Base-by-base conservation (phyloP, 768 basidiomycete genomes). In the Neoboletus magnificus region DNA sequence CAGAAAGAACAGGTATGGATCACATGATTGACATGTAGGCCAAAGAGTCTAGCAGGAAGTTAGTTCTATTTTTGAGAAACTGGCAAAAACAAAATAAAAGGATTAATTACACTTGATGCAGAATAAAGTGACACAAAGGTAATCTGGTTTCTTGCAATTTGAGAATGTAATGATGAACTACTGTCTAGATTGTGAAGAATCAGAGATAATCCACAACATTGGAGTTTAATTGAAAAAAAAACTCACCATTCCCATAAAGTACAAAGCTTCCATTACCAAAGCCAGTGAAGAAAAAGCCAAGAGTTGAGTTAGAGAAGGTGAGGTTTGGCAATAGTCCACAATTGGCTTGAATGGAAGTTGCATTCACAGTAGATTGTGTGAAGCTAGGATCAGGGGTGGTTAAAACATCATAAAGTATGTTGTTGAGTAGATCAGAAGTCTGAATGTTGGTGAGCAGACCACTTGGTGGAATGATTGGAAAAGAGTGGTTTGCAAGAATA, bases 271-370 rank as follows among this genome's bases (percentile, higher is more conserved):
- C 42, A 45, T 15, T 10, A 8, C 39, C 53, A 37, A 46, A 4
- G 1, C 9, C 27, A 41, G 5, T 16, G 6, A 32, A 7, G 33
- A 33, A 40, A 30, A 56, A 61, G 33, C 36, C 46, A n/a, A 57
- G 25, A 12, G 6, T 30, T 13, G 23, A n/a, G 16, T 16, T 18
- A 5, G 15, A 22, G 10, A 30, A 30, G 20, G 63, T 49, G 2
- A 51, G 42, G 29, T 54, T 57, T 40, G 62, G 35, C 6, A 64
- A 18, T 11, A 63, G 52, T 0, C 59, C 45, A 43, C 62, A 63
- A 6, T 10, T 37, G 8, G 47, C n/a, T 25, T 51, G 32, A 9
- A 63, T 1, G 1, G 59, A 50, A 4, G 62, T 57, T 5, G 63
- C 45, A 57, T 63, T 62, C 1, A 66, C 54, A 39, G 44, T 41